Evolutionary conservation across 495 filamentous ascomycete genomes (phyloP).

Genomic region (Neurospora cerealis): DNA sequence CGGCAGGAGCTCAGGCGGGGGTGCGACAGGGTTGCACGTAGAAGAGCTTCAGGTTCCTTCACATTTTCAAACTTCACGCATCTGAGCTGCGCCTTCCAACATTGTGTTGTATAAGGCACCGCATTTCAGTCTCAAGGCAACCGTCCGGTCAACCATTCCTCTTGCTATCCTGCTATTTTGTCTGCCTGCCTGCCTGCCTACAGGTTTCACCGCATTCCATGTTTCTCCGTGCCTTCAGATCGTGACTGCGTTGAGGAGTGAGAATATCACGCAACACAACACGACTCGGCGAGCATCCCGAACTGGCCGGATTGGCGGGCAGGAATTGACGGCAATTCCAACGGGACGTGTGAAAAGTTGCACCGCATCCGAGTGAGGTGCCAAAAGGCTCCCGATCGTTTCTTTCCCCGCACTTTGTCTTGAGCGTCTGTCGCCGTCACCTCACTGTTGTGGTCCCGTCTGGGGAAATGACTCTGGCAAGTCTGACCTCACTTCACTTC

Average conservation of each 20-base stretch:
- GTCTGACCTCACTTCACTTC: background rate
- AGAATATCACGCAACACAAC: background rate
- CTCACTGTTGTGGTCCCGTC: background rate
- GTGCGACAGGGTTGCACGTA: background rate
- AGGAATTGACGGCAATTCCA: background rate
- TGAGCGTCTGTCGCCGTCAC: background rate
- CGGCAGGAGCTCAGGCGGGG: background rate
- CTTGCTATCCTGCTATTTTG: background rate
- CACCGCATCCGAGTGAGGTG: background rate
- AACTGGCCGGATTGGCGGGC: background rate
- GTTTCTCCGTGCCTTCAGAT: background rate
- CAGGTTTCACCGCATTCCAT: background rate
- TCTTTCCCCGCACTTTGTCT: background rate
- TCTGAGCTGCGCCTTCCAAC: background rate
- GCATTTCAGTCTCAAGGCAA: background rate
- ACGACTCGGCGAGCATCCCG: background rate
- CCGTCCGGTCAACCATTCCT: background rate
- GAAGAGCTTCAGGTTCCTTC: too few species aligned
- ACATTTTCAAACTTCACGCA: background rate
- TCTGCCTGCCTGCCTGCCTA: background rate
- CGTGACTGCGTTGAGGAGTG: background rate
- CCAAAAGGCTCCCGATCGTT: background rate
- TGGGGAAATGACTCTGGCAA: background rate
- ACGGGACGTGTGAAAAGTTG: background rate
- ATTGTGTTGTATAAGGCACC: background rate